A percentile compares a stretch with the other conserved stretches of the same genome.
These are phyloP conservation scores for Lodderomyces pseudojiufengensis DNA, from an alignment of 1,139 yeast genomes.

Conservation along the genomic window DNA sequence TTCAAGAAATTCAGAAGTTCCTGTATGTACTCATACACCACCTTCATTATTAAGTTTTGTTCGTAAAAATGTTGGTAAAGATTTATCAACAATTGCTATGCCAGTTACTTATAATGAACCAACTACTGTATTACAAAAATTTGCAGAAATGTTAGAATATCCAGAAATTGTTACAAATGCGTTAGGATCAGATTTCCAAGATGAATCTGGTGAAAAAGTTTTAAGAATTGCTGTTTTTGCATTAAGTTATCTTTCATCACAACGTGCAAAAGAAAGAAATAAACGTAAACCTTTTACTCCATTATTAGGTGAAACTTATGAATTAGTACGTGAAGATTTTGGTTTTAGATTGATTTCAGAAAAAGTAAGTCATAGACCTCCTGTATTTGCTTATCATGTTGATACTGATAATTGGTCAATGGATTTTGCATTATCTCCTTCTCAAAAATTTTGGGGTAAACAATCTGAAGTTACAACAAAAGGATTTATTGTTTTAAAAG, in stretches of 20 bases:
- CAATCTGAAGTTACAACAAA: constrained; percentile 76
- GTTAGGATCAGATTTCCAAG: constrained; percentile 33
- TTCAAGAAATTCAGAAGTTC: constrained; percentile 58
- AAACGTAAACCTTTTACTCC: constrained; percentile 92
- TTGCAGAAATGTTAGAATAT: constrained; percentile 79
- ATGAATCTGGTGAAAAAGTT: constrained; percentile 54
- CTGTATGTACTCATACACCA: constrained; percentile 61
- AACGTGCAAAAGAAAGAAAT: constrained; percentile 71
- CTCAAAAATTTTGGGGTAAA: constrained; percentile 94
- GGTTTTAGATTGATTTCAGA: constrained; percentile 71
- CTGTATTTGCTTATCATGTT: constrained; percentile 72
- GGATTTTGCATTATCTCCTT: constrained; percentile 70
- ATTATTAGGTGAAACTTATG: constrained; percentile 81
- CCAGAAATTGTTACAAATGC: constrained; percentile 64
- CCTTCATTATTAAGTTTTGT: constrained; percentile 78
- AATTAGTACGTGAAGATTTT: constrained; percentile 72
- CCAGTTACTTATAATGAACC: constrained; percentile 96
- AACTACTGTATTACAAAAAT: constrained; percentile 70
- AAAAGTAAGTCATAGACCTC: constrained; percentile 81
- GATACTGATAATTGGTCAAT: constrained; percentile 77
- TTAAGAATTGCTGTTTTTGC: constrained; percentile 81
- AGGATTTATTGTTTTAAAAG: constrained; percentile 59
- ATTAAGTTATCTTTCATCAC: constrained; percentile 64
- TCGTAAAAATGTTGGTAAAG: constrained; percentile 90
- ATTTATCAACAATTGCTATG: constrained; percentile 80